Base-by-base conservation (phyloP, 129 eudicot species). In the Arctium lappa region DNA sequence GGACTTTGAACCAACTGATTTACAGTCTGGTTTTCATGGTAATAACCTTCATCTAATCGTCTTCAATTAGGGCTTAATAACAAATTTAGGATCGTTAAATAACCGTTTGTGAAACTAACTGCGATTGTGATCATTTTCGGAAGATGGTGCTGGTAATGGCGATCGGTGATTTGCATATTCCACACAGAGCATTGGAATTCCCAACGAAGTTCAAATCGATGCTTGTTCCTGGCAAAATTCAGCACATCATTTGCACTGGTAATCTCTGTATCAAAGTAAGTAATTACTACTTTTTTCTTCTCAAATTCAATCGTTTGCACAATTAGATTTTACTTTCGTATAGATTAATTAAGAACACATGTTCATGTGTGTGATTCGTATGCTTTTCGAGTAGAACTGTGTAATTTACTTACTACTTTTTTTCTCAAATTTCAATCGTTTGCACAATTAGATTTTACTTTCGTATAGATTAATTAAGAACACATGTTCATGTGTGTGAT, bases 171-270 rank as follows among this genome's bases (percentile, higher is more conserved):
- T 85, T 95, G 29, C 98, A 95, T 75, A 92, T 95, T 30, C 97
- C 98, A 10, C 94, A 95, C 15, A 87, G 98, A 79, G 97, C 98
- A 6, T 85, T 97, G 69, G 98, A 95, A 89, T 89, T 95, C 5
- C 98, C 97, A 71, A 88, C 93, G 13, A 95, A 95, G 88, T 95
- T 95, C 86, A 95, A 95, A 82, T 95, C 98, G 36, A 95, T 95
- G 98, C 97, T 95, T 87, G 97, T 92, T 79, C 98, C 97, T 66
- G 97, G 97, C 50, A 95, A 95, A 84, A 95, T 95, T 86, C 98
- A 95, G 73, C 98, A 95, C 69, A 85, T 92, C 69, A 89, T 95
- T 84, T 95, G 97, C 88, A 88, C 97, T 2, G 98, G 98, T 2
- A 92, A 95, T 89, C 88, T 92, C 42, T 95, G 98, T 76, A 91